Base-by-base conservation (phyloP, 2,329 filamentous ascomycete species). In the Nothophoma quercina region DNA sequence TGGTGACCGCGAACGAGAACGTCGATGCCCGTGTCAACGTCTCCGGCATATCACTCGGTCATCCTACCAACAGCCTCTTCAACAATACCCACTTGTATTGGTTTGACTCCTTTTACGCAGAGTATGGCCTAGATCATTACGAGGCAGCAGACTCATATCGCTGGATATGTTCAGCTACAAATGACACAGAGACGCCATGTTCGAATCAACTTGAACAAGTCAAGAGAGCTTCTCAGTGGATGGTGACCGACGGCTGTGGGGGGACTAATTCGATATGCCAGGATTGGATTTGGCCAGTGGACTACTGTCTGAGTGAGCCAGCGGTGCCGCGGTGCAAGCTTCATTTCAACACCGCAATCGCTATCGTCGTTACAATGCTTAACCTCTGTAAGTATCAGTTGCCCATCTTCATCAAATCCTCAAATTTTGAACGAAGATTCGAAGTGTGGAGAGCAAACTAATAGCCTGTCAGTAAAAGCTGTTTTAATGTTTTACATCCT, bases 281-380 rank as follows among this genome's bases (percentile, higher is more conserved):
- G n/a, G n/a, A n/a, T n/a, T n/a, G n/a, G n/a, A n/a, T n/a, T n/a
- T 49, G 32, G 19, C 50, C 49, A 7, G 54, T 68, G 3, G 35
- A 63, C 2, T 62, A 63, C 26, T 67, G 65, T 42, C 38, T 65
- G 3, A 61, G 58, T 34, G 59, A 69, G 28, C 32, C n/a, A 18
- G 48, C 57, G 6, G 19, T 36, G 2, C 38, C 48, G 3, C 39
- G 51, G 2, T 71, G 68, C 36, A 58, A 59, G 19, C 29, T 71
- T 0, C 55, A 64, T 7, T 50, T 50, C 32, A 50, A 22, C 7
- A 18, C 46, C 2, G 13, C 12, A 4, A 50, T 50, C 10, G 46
- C 32, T 12, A 10, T 16, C 3, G 15, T 50, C 4, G 38, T 50
- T 2, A 50, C 46, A 2, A 26, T 23, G 1, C 46, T 50, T 12